Percentiles rank a stretch among this genome's conserved stretches.
These are phyloP conservation scores for Babesia bigemina DNA, from an alignment of 169 alveolate genomes.

Conservation along the genomic window DNA sequence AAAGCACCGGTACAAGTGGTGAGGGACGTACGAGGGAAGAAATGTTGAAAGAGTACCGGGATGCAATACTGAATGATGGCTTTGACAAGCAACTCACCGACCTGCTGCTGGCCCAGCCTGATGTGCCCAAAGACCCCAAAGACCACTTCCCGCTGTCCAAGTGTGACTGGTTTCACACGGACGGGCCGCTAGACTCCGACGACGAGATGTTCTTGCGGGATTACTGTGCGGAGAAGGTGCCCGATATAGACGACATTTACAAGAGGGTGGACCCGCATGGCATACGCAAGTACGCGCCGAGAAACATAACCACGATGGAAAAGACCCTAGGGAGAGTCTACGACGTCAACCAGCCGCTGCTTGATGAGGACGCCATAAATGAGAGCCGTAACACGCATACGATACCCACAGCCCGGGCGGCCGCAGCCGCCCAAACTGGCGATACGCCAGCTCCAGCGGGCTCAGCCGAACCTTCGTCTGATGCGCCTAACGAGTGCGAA, in stretches of 20 bases:
- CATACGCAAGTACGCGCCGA: constrained; percentile 41
- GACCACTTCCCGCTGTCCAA: constrained; percentile 1
- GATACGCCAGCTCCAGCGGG: background rate
- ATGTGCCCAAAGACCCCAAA: background rate
- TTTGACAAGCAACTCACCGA: constrained; percentile 25
- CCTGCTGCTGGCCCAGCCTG: constrained; percentile 1
- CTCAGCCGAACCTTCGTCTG: background rate
- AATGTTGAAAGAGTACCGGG: background rate
- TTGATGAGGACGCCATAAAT: constrained; percentile 21
- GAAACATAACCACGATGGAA: constrained; percentile 6
- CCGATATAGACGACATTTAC: constrained; percentile 50
- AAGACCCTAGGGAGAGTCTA: constrained; percentile 47
- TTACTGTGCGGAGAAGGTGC: constrained; percentile 29
- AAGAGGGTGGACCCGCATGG: constrained; percentile 57
- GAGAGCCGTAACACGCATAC: background rate
- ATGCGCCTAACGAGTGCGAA: background rate
- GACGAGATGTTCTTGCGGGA: constrained; percentile 55
- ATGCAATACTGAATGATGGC: constrained; percentile 6
- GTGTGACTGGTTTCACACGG: constrained; percentile 48
- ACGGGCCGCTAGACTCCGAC: constrained; percentile 56
- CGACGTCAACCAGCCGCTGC: constrained; percentile 35
- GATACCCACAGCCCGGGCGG: background rate
- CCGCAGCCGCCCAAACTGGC: background rate
- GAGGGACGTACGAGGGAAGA: background rate
- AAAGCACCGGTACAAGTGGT: background rate